These are phyloP conservation scores for Ophiostoma australiae DNA, from an alignment of 2,329 filamentous ascomycete genomes.

Conservation along the genomic window DNA sequence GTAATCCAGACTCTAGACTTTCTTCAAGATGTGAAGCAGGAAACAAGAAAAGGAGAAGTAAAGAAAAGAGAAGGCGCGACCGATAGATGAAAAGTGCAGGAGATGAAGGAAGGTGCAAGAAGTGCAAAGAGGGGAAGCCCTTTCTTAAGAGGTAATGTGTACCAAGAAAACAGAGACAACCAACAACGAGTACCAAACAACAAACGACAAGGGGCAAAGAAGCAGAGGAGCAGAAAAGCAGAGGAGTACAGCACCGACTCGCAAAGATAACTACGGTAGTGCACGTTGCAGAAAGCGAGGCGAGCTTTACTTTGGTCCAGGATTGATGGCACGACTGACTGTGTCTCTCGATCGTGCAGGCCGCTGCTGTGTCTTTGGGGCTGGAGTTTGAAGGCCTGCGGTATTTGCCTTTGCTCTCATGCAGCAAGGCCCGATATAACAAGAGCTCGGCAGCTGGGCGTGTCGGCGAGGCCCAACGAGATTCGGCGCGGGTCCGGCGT, in stretches of 20 bases:
- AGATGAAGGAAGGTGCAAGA: not conserved
- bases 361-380: not conserved
- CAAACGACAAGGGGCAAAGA: not conserved
- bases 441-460: not conserved
- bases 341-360: conserved; percentile 20
- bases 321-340: conserved; percentile 18
- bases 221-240: too few relatives aligned
- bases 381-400: not conserved
- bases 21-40: not conserved
- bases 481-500: not conserved
- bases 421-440: not conserved
- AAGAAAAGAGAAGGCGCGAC: not conserved
- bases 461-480: conserved; percentile 1
- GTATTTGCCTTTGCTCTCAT: not conserved
- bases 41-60: not conserved
- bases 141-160: not conserved
- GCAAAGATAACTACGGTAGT: not conserved
- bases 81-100: not conserved
- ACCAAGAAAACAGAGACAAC: not conserved
- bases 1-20: not conserved
- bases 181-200: not conserved
- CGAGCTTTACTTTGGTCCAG: conserved; percentile 6
- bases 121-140: not conserved
- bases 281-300: conserved; percentile 23
- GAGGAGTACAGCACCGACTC: not conserved